A percentile compares a stretch with the other conserved stretches of the same genome.
Conservation (phyloP, 176 grass and related monocot genomes). For the Musa beccarii region DNA sequence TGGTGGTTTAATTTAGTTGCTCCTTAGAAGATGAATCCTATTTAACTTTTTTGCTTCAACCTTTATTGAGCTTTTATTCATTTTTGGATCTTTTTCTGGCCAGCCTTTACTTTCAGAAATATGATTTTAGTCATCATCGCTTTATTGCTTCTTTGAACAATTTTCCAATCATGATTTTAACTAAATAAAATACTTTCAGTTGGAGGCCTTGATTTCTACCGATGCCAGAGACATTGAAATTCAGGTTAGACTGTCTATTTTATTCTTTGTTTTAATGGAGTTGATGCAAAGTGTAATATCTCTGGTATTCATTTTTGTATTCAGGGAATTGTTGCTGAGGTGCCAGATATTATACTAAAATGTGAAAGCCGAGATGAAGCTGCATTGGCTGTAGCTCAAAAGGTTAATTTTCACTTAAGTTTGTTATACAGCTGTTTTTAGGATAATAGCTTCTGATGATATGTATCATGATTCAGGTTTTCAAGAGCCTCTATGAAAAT, state of each 20-base stretch:
- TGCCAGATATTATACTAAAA: constrained; percentile 81
- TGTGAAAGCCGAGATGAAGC: constrained; percentile 81
- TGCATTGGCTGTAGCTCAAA: constrained; percentile 72
- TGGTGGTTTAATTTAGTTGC: too few species aligned
- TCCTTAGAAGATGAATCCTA: too few species aligned
- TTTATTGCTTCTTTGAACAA: not conserved
- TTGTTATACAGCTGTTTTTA: constrained; percentile 14
- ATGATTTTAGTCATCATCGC: not conserved
- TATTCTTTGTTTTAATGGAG: not conserved
- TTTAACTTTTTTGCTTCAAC: not conserved
- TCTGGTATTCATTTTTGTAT: constrained; percentile 14
- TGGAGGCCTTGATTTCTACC: constrained; percentile 66
- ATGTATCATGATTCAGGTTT: constrained; percentile 45
- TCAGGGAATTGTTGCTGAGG: constrained; percentile 75
- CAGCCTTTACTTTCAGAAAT: not conserved
- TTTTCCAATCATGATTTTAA: constrained; percentile 13
- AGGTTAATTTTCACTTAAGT: constrained; percentile 31
- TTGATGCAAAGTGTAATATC: too few species aligned
- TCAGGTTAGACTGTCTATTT: constrained; percentile 40
- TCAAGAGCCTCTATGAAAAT: constrained; percentile 83
- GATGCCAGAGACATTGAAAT: constrained; percentile 74
- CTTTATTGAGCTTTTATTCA: not conserved
- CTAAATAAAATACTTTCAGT: constrained; percentile 33
- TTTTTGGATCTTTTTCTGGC: not conserved
- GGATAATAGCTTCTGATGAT: constrained; percentile 14